Evolutionary conservation across 768 basidiomycete genomes (phyloP).

Genomic region (Lyophyllum atratum): DNA sequence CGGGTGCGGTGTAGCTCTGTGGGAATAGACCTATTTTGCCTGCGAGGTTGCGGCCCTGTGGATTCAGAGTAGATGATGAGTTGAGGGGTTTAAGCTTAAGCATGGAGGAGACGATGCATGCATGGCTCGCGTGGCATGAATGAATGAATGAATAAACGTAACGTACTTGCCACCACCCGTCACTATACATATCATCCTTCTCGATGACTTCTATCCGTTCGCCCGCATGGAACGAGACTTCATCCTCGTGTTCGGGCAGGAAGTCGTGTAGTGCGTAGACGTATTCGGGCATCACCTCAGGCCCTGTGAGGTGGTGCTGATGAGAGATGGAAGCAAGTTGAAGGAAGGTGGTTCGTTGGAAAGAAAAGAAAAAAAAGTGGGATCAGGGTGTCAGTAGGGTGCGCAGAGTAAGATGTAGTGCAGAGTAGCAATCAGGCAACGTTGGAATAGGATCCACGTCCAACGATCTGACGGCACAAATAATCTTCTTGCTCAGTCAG

Average conservation of each 20-base stretch:
- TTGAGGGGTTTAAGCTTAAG: background rate
- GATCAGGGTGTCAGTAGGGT: background rate
- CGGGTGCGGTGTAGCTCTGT: conserved; percentile 77
- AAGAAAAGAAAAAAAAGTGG: background rate
- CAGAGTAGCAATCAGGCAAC: background rate
- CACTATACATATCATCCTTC: conserved; percentile 88
- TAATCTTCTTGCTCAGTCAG: no score
- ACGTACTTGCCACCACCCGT: conserved; percentile 90
- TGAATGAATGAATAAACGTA: conserved; percentile 7
- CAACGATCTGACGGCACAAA: no score
- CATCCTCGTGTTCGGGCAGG: conserved; percentile 90
- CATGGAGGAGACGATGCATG: background rate
- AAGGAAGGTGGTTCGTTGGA: background rate
- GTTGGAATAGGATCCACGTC: no score
- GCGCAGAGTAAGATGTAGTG: background rate
- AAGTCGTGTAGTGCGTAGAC: conserved; percentile 91
- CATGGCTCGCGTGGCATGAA: background rate
- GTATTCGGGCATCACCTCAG: conserved; percentile 65
- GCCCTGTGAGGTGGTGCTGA: background rate
- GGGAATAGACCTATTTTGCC: conserved; percentile 94
- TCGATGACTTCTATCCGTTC: conserved; percentile 90
- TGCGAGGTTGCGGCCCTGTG: conserved; percentile 79
- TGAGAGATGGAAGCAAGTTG: conserved; percentile 4
- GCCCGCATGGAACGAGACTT: conserved; percentile 82
- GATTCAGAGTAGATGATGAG: conserved; percentile 18